phyloP scores from a whole-genome alignment of 2,329 filamentous ascomycete species.

The Pseudogymnoascus sp. region DNA sequence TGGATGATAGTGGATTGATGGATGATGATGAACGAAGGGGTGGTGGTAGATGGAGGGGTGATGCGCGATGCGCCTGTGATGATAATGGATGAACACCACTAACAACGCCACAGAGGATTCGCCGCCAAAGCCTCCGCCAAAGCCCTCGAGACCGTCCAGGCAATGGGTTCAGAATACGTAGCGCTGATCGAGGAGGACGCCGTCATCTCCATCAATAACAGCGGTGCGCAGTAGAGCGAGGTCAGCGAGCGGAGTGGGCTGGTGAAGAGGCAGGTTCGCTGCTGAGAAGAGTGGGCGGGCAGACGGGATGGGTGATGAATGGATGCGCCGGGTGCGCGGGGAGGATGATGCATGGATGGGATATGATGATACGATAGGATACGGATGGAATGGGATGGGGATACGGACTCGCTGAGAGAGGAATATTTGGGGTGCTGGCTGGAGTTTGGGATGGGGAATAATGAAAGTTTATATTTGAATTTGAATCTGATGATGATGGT shows the following conservation, averaged over 20 bases:
- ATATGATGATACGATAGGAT: too few species aligned
- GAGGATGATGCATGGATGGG: not conserved
- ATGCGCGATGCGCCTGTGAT: not conserved
- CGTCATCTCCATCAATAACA: constrained; percentile 43
- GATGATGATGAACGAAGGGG: too few species aligned
- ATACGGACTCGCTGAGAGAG: too few species aligned
- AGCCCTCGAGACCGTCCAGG: constrained; percentile 58
- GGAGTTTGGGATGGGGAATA: too few species aligned
- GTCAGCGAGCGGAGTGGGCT: not conserved
- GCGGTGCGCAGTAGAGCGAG: constrained; percentile 18
- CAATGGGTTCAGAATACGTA: constrained; percentile 51
- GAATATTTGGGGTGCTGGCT: too few species aligned
- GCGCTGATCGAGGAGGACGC: constrained; percentile 71
- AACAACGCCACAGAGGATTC: constrained; percentile 54
- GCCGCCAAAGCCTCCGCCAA: constrained; percentile 64
- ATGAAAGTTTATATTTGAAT: too few species aligned
- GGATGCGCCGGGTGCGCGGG: not conserved
- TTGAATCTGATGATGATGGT: too few species aligned
- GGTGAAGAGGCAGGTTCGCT: too few species aligned
- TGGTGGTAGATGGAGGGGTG: not conserved
- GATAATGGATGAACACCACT: not conserved
- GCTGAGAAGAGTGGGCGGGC: not conserved
- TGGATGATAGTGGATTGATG: not conserved
- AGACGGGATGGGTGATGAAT: too few species aligned
- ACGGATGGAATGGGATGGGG: not conserved